A percentile compares a stretch with the other conserved stretches of the same genome.
phyloP scores from a whole-genome alignment of 768 basidiomycete genomes.

The Boletus pseudopeckii region DNA sequence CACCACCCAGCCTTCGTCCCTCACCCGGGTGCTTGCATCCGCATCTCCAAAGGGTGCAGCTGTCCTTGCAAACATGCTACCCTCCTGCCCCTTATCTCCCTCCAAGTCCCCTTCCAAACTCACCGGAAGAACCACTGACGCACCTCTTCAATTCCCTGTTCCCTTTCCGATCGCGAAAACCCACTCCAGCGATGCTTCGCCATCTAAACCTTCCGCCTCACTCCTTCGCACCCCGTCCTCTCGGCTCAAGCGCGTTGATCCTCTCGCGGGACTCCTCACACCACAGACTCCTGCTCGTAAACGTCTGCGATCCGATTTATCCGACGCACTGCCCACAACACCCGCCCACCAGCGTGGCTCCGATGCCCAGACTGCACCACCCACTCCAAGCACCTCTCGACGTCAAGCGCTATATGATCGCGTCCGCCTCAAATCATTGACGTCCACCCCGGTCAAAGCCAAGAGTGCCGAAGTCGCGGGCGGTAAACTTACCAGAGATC shows the following conservation, averaged over 20 bases:
- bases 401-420: slow-evolving; percentile 81
- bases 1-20: slow-evolving; percentile 55
- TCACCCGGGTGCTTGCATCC: slow-evolving; percentile 70
- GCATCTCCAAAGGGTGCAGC: slow-evolving; percentile 61
- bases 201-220: slow-evolving; percentile 44
- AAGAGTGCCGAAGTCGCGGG: slow-evolving; percentile 39
- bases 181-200: slow-evolving; percentile 35
- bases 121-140: slow-evolving; percentile 22
- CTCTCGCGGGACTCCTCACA: slow-evolving; percentile 36
- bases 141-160: slow-evolving; percentile 14
- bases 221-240: slow-evolving; percentile 69
- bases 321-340: slow-evolving; percentile 52
- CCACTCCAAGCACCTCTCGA: slow-evolving; percentile 72
- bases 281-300: slow-evolving; percentile 39
- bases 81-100: slow-evolving; percentile 35
- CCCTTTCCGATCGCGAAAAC: slow-evolving; percentile 49
- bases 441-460: slow-evolving; percentile 60
- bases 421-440: slow-evolving; percentile 67
- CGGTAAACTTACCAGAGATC: slow-evolving; percentile 56
- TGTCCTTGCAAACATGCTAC: slow-evolving; percentile 28
- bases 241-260: slow-evolving; percentile 35
- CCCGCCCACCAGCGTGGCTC: slow-evolving; percentile 61
- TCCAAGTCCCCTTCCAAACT: slow-evolving; percentile 40
- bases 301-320: slow-evolving; percentile 41
- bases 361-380: slow-evolving; percentile 51